Evolutionary conservation across 2,329 filamentous ascomycete genomes (phyloP), one percentile per base, ranked within the genome.

Genomic region (Aspergillus sp.): DNA sequence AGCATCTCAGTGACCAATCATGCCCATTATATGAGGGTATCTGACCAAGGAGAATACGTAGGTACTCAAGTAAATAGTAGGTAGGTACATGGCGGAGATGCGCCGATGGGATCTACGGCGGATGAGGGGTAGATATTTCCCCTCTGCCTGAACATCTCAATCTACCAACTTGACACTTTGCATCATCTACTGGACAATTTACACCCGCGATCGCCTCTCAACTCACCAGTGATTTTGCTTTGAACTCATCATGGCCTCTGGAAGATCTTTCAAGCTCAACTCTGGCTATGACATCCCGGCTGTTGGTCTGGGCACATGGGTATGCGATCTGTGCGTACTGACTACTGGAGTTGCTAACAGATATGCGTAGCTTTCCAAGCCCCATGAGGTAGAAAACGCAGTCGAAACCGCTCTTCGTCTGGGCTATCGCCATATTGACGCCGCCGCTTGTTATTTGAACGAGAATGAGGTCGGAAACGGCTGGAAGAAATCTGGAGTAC

Each of bases 361-460:
- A 41, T 24, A 35, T 41, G 67, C 24, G 33, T 41, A 69, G 66
- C 61, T 67, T 53, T 53, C 72, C 65, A 45, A 68, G 53, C 63
- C 66, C 5, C 66, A 75, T 51, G 74, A 79, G 55, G 77, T 79
- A 32, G 75, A 77, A 49, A 65, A 73, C 17, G 78, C 77, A 16
- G 78, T 82, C 8, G 69, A 73, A 16, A 65, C 69, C 35, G 81
- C 81, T 6, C 60, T 73, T 14, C 64, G 64, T 35, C 53, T 59
- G 5, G 70, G 70, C 26, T 73, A 72, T 50, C 65, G 69, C 43
- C 69, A 72, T 56, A 65, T 55, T 52, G 79, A 82, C 65, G 74
- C 73, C 24, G 79, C 80, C 13, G 73, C 73, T 45, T 63, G 65
- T 32, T 71, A 71, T 48, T 59, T 60, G 35, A 69, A 69, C 43